Conservation (phyloP, 2,329 filamentous ascomycete species). For the Ceratocystis smalleyi region DNA sequence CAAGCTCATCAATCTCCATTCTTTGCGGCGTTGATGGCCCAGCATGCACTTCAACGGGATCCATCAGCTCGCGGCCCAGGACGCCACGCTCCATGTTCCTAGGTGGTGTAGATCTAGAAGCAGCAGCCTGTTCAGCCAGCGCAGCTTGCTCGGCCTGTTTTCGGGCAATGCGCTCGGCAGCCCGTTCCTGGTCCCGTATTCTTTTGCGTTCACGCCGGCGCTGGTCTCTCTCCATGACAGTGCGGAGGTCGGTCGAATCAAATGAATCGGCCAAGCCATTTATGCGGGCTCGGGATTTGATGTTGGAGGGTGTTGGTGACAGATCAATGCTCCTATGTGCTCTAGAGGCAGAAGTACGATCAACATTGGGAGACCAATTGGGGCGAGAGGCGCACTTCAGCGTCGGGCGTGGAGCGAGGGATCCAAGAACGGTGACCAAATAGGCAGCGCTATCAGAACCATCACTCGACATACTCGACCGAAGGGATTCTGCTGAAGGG, state of each 20-base stretch:
- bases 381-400: constrained; percentile 58
- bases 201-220: constrained; percentile 63
- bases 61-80: constrained; percentile 17
- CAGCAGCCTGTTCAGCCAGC: constrained; percentile 4
- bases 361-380: constrained; percentile 35
- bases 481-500: constrained; percentile 57
- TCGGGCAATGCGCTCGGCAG: constrained; percentile 32
- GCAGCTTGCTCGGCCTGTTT: constrained; percentile 12
- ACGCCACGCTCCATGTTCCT: constrained; percentile 16
- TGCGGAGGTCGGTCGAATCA: constrained; percentile 66
- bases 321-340: constrained; percentile 33
- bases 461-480: constrained; percentile 59
- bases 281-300: constrained; percentile 47
- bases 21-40: background rate
- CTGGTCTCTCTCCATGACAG: constrained; percentile 79
- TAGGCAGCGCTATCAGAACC: constrained; percentile 58
- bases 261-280: constrained; percentile 69
- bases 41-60: constrained; percentile 12
- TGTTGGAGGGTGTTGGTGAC: constrained; percentile 44
- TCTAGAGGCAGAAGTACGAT: constrained; percentile 32
- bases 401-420: constrained; percentile 73
- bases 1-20: background rate
- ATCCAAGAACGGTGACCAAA: constrained; percentile 62
- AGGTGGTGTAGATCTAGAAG: background rate
- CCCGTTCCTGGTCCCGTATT: constrained; percentile 48